Percentiles rank a stretch among this genome's conserved stretches.
phyloP scores from a whole-genome alignment of 371 early-diverging fungal genomes.

The Rhizopus sp. region DNA sequence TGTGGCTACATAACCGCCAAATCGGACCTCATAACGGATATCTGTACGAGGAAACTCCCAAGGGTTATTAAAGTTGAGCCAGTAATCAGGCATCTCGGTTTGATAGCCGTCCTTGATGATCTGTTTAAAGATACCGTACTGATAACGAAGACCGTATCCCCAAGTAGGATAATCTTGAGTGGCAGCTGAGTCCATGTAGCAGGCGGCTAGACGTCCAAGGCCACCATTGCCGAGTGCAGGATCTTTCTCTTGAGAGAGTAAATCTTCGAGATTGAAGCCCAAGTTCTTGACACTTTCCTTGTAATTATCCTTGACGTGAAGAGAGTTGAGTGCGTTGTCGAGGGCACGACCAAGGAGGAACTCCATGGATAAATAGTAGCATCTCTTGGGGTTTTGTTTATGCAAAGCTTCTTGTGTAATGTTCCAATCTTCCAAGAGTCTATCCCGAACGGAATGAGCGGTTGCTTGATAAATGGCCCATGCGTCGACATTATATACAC shows the following conservation, averaged over 20 bases:
- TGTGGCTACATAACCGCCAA: conserved; percentile 81
- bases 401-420: conserved; percentile 68
- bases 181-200: conserved; percentile 91
- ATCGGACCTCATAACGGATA: conserved; percentile 80
- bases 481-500: conserved; percentile 79
- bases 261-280: conserved; percentile 88
- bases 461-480: conserved; percentile 85
- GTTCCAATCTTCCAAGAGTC: conserved; percentile 87
- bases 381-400: conserved; percentile 77
- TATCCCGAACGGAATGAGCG: conserved; percentile 85
- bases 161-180: conserved; percentile 87
- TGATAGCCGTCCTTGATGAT: conserved; percentile 85
- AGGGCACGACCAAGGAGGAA: conserved; percentile 91
- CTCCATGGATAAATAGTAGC: conserved; percentile 94
- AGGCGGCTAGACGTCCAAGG: conserved; percentile 88
- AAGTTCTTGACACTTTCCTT: conserved; percentile 63
- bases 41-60: conserved; percentile 94
- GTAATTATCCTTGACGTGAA: conserved; percentile 76
- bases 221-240: conserved; percentile 97
- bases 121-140: conserved; percentile 95
- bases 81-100: conserved; percentile 89
- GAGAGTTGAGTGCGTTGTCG: conserved; percentile 88
- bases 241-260: conserved; percentile 87
- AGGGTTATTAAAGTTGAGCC: conserved; percentile 84
- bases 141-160: conserved; percentile 89